Evolutionary conservation across 805 yeast species (phyloP).

Genomic region (Ogataea thermomethanolica): DNA sequence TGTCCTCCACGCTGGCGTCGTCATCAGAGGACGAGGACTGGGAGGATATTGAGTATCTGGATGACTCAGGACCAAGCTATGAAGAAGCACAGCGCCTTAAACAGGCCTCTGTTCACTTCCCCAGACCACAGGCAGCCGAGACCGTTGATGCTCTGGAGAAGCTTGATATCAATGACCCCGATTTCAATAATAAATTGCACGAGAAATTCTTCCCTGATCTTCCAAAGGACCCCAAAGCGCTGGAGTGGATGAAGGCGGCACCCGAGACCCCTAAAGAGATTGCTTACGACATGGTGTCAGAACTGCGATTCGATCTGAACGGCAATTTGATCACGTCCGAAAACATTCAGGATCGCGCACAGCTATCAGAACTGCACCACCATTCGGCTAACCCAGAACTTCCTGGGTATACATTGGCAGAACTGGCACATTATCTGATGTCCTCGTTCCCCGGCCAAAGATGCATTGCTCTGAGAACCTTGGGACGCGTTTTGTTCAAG

Average conservation of each 20-base stretch:
- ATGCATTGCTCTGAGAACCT: constrained; percentile 76
- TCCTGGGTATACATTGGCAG: constrained; percentile 89
- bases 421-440: constrained; percentile 73
- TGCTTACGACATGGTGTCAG: constrained; percentile 53
- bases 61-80: constrained; percentile 48
- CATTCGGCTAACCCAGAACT: constrained; percentile 84
- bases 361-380: constrained; percentile 73
- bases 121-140: constrained; percentile 39
- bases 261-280: constrained; percentile 39
- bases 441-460: constrained; percentile 83
- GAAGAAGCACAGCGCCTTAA: constrained; percentile 37
- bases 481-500: constrained; percentile 84
- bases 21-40: constrained; percentile 34
- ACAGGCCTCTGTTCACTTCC: constrained; percentile 54
- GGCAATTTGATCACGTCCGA: constrained; percentile 63
- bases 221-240: constrained; percentile 73
- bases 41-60: constrained; percentile 49
- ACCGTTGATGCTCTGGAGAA: constrained; percentile 26
- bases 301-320: constrained; percentile 81
- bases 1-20: background rate
- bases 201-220: constrained; percentile 86
- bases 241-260: constrained; percentile 89
- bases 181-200: constrained; percentile 74
- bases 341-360: constrained; percentile 17
- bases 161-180: constrained; percentile 67